Percentiles rank a stretch among this genome's conserved stretches.
Evolutionary conservation across 768 basidiomycete species (phyloP).

Genomic region (Suillus spraguei): DNA sequence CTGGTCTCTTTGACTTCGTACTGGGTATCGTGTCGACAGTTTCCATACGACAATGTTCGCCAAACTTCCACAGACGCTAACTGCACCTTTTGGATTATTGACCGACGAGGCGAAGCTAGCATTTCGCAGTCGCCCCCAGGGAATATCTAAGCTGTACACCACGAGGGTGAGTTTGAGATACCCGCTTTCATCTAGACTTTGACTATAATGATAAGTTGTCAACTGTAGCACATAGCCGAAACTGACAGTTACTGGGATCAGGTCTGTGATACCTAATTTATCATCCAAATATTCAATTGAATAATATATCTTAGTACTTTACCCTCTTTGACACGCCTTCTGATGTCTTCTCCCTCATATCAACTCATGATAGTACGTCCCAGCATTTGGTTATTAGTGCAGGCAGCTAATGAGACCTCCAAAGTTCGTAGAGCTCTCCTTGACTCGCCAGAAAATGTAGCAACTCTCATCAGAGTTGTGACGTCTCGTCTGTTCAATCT

Average conservation of each 20-base stretch:
- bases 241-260: constrained; percentile 91
- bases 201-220: constrained; percentile 9
- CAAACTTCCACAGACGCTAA: constrained; percentile 70
- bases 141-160: constrained; percentile 74
- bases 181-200: constrained; percentile 3
- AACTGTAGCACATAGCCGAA: constrained; percentile 66
- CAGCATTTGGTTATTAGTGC: constrained; percentile 9
- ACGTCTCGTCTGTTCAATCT: constrained; percentile 71
- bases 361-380: constrained; percentile 78
- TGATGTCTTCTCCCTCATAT: constrained; percentile 88
- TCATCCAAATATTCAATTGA: constrained; percentile 2
- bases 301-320: constrained; percentile 58
- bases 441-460: constrained; percentile 85
- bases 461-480: constrained; percentile 76
- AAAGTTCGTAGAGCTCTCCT: constrained; percentile 81
- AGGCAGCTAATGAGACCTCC: constrained; percentile 14
- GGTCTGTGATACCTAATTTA: constrained; percentile 42
- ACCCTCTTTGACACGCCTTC: constrained; percentile 86
- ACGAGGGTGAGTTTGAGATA: constrained; percentile 57
- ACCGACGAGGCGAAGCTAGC: constrained; percentile 89
- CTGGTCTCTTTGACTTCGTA: not conserved
- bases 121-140: constrained; percentile 81
- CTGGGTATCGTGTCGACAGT: not conserved
- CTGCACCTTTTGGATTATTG: constrained; percentile 74
- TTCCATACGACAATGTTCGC: constrained; percentile 52